Percentiles rank a stretch among this genome's conserved stretches.
phyloP scores from a whole-genome alignment of 352 stramenopile genomes.

The Phytopythium cucurbitacearum region DNA sequence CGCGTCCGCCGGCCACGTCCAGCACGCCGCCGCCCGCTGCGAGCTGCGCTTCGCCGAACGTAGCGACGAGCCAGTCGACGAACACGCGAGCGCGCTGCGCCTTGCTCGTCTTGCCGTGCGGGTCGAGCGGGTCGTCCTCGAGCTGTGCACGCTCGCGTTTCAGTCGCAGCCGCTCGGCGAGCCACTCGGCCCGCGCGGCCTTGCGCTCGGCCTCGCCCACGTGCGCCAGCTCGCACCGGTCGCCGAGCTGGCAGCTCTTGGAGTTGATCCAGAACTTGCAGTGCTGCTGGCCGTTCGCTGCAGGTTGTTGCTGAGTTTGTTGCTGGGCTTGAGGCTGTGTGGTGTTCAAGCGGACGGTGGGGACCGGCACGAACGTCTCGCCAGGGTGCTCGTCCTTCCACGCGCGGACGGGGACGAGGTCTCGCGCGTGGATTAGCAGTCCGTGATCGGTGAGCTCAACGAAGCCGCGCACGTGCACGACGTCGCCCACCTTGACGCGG shows the following conservation, averaged over 20 bases:
- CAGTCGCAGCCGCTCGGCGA: slow-evolving; percentile 52
- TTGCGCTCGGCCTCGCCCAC: slow-evolving; percentile 39
- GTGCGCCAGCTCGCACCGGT: slow-evolving; percentile 65
- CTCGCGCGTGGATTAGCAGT: slow-evolving; percentile 42
- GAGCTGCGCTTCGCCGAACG: slow-evolving; percentile 52
- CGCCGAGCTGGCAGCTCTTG: slow-evolving; percentile 56
- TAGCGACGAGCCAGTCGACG: slow-evolving; percentile 68
- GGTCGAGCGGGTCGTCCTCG: slow-evolving; percentile 56
- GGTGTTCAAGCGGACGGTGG: slow-evolving; percentile 25
- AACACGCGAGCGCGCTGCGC: slow-evolving; percentile 68
- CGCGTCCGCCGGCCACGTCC: slow-evolving; percentile 77
- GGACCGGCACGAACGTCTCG: slow-evolving; percentile 52
- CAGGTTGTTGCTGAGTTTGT: not conserved
- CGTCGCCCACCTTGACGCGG: slow-evolving; percentile 57
- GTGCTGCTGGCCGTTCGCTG: slow-evolving; percentile 10
- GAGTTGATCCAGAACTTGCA: slow-evolving; percentile 89
- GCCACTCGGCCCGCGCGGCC: slow-evolving; percentile 44
- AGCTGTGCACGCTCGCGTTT: slow-evolving; percentile 54
- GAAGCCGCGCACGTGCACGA: slow-evolving; percentile 58
- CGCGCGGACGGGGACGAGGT: slow-evolving; percentile 26
- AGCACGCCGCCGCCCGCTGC: slow-evolving; percentile 53
- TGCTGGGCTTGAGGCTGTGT: slow-evolving; percentile 8
- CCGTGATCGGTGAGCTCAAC: slow-evolving; percentile 28
- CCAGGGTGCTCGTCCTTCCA: slow-evolving; percentile 58
- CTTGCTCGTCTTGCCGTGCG: slow-evolving; percentile 71